Evolutionary conservation across 2,329 filamentous ascomycete genomes (phyloP).

Genomic region (Aspergillus tanneri): DNA sequence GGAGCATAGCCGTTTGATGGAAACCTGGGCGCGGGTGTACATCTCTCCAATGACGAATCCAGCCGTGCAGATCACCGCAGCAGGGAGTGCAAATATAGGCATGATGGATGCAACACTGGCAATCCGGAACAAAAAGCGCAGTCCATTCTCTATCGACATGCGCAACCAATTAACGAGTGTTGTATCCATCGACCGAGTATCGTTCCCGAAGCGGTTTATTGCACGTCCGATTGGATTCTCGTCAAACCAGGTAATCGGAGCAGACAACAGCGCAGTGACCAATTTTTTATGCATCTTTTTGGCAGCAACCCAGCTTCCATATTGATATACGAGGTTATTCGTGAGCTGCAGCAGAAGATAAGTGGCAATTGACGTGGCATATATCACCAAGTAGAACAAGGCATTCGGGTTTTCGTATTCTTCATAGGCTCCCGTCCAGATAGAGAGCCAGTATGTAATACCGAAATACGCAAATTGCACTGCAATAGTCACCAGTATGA

Average conservation of each 20-base stretch:
- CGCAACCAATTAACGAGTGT: constrained; percentile 45
- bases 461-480: constrained; percentile 29
- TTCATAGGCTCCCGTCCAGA: constrained; percentile 29
- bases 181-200: constrained; percentile 58
- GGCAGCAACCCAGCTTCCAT: constrained; percentile 59
- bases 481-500: constrained; percentile 21
- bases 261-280: constrained; percentile 53
- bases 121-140: constrained; percentile 49
- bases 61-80: constrained; percentile 47
- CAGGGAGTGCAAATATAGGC: constrained; percentile 53
- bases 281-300: constrained; percentile 54
- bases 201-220: constrained; percentile 53
- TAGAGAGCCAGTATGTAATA: constrained; percentile 31
- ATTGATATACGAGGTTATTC: constrained; percentile 48
- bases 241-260: constrained; percentile 59
- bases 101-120: constrained; percentile 53
- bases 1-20: constrained; percentile 49
- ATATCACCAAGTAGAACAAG: constrained; percentile 55
- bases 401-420: constrained; percentile 18
- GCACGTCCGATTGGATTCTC: constrained; percentile 52
- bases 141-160: constrained; percentile 38
- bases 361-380: constrained; percentile 47
- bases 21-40: constrained; percentile 52
- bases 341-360: constrained; percentile 25
- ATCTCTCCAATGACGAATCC: constrained; percentile 52